Conservation (phyloP, 1,284 basidiomycete genomes). For the Ustilago trichophora region DNA sequence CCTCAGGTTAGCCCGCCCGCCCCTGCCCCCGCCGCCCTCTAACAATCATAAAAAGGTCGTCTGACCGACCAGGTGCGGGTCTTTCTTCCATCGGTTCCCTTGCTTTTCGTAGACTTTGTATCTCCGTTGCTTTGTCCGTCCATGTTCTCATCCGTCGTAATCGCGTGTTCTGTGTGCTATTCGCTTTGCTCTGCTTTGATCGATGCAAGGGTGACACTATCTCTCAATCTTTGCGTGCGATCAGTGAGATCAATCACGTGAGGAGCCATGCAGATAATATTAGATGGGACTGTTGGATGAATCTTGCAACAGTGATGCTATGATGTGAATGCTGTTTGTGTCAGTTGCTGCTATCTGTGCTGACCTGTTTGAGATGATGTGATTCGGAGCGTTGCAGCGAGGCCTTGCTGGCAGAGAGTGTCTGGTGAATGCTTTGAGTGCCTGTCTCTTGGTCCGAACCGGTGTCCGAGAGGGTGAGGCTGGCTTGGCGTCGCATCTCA, state of each 20-base stretch:
- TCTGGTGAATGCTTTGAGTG: slow-evolving; percentile 5
- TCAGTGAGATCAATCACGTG: too few relatives aligned
- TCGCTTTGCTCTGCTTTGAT: too few relatives aligned
- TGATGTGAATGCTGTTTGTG: neutral
- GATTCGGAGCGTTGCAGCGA: slow-evolving; percentile 21
- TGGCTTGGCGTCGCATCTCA: slow-evolving; percentile 36
- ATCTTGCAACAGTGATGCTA: neutral
- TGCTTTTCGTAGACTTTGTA: neutral
- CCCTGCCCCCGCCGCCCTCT: too few relatives aligned
- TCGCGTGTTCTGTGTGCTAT: too few relatives aligned
- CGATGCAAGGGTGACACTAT: slow-evolving; percentile 19
- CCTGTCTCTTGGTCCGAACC: slow-evolving; percentile 16
- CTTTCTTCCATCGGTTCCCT: too few relatives aligned
- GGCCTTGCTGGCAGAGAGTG: slow-evolving; percentile 7
- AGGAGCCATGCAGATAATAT: too few relatives aligned
- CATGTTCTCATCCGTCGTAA: neutral
- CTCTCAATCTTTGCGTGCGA: neutral
- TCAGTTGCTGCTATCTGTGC: slow-evolving; percentile 2
- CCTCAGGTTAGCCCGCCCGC: too few relatives aligned
- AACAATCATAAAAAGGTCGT: too few relatives aligned
- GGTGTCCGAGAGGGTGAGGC: slow-evolving; percentile 25
- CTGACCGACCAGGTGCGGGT: too few relatives aligned
- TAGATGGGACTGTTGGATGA: neutral
- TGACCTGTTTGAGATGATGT: slow-evolving; percentile 31
- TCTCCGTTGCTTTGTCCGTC: neutral